phyloP scores from a whole-genome alignment of 176 grass and related monocot genomes.

The Musa acuminata region DNA sequence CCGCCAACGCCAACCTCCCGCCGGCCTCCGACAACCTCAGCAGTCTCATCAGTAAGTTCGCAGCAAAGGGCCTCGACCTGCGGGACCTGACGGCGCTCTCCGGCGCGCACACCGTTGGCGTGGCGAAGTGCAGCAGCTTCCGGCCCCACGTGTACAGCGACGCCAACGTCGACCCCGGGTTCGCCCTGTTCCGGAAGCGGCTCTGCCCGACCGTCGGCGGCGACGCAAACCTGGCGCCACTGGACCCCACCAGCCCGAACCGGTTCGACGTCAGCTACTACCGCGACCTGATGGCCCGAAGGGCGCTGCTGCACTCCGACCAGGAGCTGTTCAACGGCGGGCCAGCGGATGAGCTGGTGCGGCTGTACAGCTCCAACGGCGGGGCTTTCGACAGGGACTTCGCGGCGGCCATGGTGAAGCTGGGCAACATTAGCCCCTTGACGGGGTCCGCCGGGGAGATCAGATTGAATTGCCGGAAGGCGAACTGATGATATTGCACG shows the following conservation, averaged over 20 bases:
- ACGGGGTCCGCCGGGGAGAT: neutral
- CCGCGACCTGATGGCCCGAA: constrained; percentile 4
- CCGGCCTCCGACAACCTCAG: neutral
- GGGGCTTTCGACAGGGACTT: constrained; percentile 5
- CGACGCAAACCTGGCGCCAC: constrained; percentile 5
- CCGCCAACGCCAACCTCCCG: constrained; percentile 9
- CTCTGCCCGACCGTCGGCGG: constrained; percentile 5
- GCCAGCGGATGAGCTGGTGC: constrained; percentile 4
- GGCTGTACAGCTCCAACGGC: constrained; percentile 9
- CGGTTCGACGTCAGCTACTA: constrained; percentile 13
- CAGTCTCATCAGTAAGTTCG: constrained; percentile 1
- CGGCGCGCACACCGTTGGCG: constrained; percentile 8
- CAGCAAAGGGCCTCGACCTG: constrained; percentile 7
- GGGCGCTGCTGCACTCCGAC: constrained; percentile 18
- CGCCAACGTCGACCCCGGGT: constrained; percentile 9
- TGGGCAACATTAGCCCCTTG: constrained; percentile 1
- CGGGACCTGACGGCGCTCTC: constrained; percentile 14
- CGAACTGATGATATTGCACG: neutral
- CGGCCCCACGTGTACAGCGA: constrained; percentile 7
- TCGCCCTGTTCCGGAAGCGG: constrained; percentile 2
- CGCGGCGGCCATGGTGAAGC: constrained; percentile 14
- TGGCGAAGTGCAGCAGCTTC: constrained; percentile 6
- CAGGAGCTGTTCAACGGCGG: constrained; percentile 15
- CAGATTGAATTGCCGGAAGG: constrained; percentile 8
- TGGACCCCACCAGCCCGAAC: constrained; percentile 4